Percentiles rank a stretch among this genome's conserved stretches.
Conservation (phyloP, 768 basidiomycete genomes). For the Hygrophorus pudorinus region DNA sequence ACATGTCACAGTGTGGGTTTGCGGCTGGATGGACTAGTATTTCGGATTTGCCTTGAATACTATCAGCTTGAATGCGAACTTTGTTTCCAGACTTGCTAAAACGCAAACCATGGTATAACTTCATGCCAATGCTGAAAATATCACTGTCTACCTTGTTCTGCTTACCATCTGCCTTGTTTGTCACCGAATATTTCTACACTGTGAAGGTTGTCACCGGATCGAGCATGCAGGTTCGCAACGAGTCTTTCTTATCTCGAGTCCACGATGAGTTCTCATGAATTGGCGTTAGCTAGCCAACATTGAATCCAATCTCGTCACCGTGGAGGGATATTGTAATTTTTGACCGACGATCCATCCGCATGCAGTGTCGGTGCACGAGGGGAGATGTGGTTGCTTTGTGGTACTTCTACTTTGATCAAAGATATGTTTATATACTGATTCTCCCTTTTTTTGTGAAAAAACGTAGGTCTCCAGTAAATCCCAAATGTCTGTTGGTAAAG, state of each 20-base stretch:
- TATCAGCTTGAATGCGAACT: too few relatives aligned
- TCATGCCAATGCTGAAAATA: background rate
- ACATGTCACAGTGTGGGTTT: too few relatives aligned
- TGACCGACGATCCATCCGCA: slow-evolving; percentile 36
- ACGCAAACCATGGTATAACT: too few relatives aligned
- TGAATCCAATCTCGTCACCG: slow-evolving; percentile 60
- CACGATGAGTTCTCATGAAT: background rate
- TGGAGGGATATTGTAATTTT: slow-evolving; percentile 59
- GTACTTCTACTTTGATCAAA: slow-evolving; percentile 20
- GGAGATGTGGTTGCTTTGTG: slow-evolving; percentile 60
- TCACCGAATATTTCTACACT: slow-evolving; percentile 40
- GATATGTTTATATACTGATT: background rate
- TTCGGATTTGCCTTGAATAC: too few relatives aligned
- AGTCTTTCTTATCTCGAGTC: background rate
- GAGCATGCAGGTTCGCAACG: slow-evolving; percentile 62
- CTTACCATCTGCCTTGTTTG: slow-evolving; percentile 42
- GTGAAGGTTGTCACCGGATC: slow-evolving; percentile 47
- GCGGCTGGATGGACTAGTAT: too few relatives aligned
- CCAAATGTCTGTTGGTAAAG: slow-evolving; percentile 47
- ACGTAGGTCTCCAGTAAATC: slow-evolving; percentile 49
- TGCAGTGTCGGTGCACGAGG: slow-evolving; percentile 27
- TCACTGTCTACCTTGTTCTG: slow-evolving; percentile 33
- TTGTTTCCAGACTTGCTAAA: too few relatives aligned
- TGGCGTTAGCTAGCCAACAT: slow-evolving; percentile 41
- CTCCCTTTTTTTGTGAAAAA: background rate